Base-by-base conservation (phyloP, 495 filamentous ascomycete genomes). In the Penicillium dipodomyicola region DNA sequence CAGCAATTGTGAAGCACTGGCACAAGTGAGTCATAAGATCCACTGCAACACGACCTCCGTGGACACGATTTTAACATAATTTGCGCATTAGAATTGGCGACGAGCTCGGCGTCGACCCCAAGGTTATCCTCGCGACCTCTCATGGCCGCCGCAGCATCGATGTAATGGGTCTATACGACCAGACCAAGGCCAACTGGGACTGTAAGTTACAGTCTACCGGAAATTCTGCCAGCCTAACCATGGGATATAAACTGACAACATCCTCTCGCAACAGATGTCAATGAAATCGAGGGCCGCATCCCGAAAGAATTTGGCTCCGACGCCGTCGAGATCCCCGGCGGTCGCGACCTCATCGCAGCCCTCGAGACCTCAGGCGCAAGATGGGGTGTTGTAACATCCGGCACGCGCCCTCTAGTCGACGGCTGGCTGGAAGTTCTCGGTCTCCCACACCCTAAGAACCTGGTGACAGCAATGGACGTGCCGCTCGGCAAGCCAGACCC, bases 301-400 rank as follows among this genome's bases (percentile, higher is more conserved):
- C 93, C 93, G 0, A 79, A 85, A 63, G 74, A 84, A 40, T 89
- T 86, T 73, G 91, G 89, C 54, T 71, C 73, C 20, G 88, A 94
- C 68, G 92, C 90, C 33, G 78, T 86, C 51, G 92, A 96, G 71
- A 87, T 96, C 64, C 88, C 88, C 41, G 91, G 90, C 30, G 76
- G 80, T 20, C 76, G 85, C 55, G 65, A 65, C 41, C 63, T 90
- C 49, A 80, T 90, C 54, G 65, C 78, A 49, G 66, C 77, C n/a
- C 77, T 89, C 9, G 80, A 87, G 54, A 65, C 73, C 30, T 70
- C 73, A 32, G 68, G 76, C 44, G 85, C 82, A 0, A 84, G 83
- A 44, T 98, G 94, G 94, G 88, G 89, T 23, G 93, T 98, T 55
- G 93, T 97, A 9, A 98, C 94, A 5, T 92, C 88, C 2, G 94